Percentiles rank a stretch among this genome's conserved stretches.
These are phyloP conservation scores for Coniochaeta pulveracea DNA, from an alignment of 2,329 filamentous ascomycete species.

Conservation along the genomic window DNA sequence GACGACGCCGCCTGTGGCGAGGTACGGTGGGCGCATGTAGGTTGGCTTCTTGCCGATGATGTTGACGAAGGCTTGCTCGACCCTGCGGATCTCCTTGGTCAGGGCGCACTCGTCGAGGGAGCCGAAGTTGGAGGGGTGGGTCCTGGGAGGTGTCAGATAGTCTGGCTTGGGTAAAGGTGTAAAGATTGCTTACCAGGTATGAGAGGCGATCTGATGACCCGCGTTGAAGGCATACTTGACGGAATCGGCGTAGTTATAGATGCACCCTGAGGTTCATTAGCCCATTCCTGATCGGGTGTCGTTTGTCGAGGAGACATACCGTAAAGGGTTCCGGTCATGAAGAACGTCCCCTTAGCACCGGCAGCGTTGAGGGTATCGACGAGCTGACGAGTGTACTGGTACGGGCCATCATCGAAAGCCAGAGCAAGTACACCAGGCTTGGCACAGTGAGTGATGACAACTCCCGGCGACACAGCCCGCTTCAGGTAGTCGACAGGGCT, in stretches of 20 bases:
- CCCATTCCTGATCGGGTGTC: too few species aligned
- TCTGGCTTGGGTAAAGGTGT: not conserved
- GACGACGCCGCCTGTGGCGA: conserved; percentile 32
- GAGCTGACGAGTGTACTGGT: conserved; percentile 33
- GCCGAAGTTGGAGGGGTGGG: conserved; percentile 33
- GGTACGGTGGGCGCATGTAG: conserved; percentile 38
- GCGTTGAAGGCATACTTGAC: conserved; percentile 39
- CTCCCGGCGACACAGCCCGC: conserved; percentile 26
- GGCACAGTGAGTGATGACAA: conserved; percentile 32
- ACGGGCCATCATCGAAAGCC: conserved; percentile 43
- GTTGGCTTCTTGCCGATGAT: conserved; percentile 35
- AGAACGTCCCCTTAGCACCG: conserved; percentile 41
- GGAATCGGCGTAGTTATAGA: conserved; percentile 36
- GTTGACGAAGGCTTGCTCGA: conserved; percentile 39
- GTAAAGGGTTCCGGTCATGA: conserved; percentile 38
- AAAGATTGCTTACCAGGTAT: conserved; percentile 35
- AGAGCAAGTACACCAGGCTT: conserved; percentile 33
- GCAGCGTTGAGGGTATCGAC: conserved; percentile 37
- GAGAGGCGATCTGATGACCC: conserved; percentile 42
- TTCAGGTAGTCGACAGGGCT: conserved; percentile 28
- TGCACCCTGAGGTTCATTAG: too few species aligned
- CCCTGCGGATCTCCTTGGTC: conserved; percentile 33
- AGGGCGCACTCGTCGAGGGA: conserved; percentile 24
- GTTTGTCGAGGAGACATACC: too few species aligned
- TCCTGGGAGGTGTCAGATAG: conserved; percentile 18